Base-by-base conservation (phyloP, 257 asterid species). In the Capsicum pubescens region DNA sequence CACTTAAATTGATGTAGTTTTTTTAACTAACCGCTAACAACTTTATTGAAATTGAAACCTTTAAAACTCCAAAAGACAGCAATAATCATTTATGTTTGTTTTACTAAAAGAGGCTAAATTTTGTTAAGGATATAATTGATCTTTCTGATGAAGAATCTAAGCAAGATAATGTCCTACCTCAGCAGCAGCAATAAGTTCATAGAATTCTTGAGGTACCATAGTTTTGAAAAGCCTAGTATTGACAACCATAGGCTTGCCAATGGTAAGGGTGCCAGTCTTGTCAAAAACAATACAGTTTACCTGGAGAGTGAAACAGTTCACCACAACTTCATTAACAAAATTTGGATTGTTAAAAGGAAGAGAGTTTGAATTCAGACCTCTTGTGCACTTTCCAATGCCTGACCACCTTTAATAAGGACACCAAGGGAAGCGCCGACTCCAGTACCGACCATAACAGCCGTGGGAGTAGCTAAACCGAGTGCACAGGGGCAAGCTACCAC, bases 401-500 rank as follows among this genome's bases (percentile, higher is more conserved):
- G 97, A 26, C 99, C 99, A 14, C 98, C 99, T 95, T 95, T 95
- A 48, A 95, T 94, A 0, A 95, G 92, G 61, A 95, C 90, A 44
- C 98, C 98, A 56, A 89, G 95, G 78, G 98, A 90, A 78, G 98
- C 98, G 10, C 98, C 96, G 12, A 92, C 87, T 9, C 97, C 97
- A 1, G 98, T 92, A 10, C 97, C 97, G 71, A 94, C 98, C 98
- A 94, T 93, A 46, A 94, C 97, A 10, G 98, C 98, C 0, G 98
- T 94, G 1, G 97, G 98, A 57, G 98, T 94, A 50, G 98, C 98
- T 83, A 94, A 82, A 81, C 97, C 98, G 55, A 93, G 97, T 16
- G 98, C 98, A 76, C 98, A 94, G 0, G 98, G 98, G 86, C 97
- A 94, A 12, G 98, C 98, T 77, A 94, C 91, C 46, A 94, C 97